These are phyloP conservation scores for Cubamyces lactineus DNA, from an alignment of 768 basidiomycete species.

Conservation along the genomic window DNA sequence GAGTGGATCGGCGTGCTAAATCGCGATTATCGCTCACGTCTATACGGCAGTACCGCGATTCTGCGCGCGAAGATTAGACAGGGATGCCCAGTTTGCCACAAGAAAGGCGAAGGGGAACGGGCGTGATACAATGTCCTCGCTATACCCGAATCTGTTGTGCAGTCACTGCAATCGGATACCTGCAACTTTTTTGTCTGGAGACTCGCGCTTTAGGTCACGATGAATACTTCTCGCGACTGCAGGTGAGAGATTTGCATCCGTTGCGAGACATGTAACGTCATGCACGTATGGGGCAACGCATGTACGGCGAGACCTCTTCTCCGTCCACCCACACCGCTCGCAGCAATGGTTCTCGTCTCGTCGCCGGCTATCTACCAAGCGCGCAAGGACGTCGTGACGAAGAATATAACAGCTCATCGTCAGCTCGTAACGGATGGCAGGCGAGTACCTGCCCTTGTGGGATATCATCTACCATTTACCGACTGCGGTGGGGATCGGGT, in stretches of 20 bases:
- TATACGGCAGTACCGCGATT: constrained; percentile 60
- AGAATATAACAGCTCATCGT: constrained; percentile 87
- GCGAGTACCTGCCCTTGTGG: neutral
- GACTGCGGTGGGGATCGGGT: constrained; percentile 5
- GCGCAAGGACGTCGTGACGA: no score
- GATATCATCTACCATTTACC: constrained; percentile 8
- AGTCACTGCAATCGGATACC: neutral
- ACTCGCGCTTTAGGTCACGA: neutral
- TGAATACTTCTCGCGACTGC: no score
- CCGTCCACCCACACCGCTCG: constrained; percentile 18
- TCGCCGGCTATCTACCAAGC: no score
- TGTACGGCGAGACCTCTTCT: constrained; percentile 13
- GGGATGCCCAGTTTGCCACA: constrained; percentile 80
- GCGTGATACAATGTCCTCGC: constrained; percentile 8
- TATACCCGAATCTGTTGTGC: constrained; percentile 1
- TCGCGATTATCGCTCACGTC: neutral
- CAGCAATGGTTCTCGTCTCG: neutral
- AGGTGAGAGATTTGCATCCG: no score
- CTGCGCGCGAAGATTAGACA: constrained; percentile 63
- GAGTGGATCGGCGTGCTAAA: constrained; percentile 36
- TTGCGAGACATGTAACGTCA: neutral
- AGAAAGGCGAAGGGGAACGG: constrained; percentile 53
- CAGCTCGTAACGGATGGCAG: constrained; percentile 48
- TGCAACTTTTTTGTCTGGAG: neutral
- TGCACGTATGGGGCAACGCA: constrained; percentile 6